Percentiles rank a stretch among this genome's conserved stretches.
Conservation (phyloP, 371 early-diverging fungal species). For the Lichtheimia corymbifera region DNA sequence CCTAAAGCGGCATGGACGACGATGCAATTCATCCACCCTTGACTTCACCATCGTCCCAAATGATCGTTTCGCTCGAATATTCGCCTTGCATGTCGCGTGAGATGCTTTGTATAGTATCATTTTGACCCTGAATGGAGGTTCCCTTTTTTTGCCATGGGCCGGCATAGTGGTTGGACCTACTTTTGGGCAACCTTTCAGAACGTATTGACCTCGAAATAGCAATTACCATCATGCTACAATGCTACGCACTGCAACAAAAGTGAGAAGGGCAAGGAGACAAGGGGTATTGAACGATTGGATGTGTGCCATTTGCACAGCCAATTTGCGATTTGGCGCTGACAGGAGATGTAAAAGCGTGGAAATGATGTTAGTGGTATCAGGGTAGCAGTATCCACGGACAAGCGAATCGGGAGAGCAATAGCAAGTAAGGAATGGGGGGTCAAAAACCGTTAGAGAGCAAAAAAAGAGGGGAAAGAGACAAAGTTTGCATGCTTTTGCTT, state of each 20-base stretch:
- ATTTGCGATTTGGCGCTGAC: conserved; percentile 4
- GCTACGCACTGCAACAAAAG: not conserved
- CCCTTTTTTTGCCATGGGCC: not conserved
- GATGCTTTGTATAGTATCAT: too few relatives aligned
- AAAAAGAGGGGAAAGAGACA: not conserved
- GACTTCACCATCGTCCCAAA: too few relatives aligned
- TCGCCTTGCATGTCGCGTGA: too few relatives aligned
- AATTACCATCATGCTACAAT: conserved; percentile 1
- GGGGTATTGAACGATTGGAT: not conserved
- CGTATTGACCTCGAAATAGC: not conserved
- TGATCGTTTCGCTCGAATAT: too few relatives aligned
- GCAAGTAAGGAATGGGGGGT: too few relatives aligned
- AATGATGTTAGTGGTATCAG: too few relatives aligned
- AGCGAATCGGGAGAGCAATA: too few relatives aligned
- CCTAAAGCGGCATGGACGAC: too few relatives aligned
- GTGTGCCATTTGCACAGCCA: not conserved
- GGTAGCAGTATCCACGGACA: too few relatives aligned
- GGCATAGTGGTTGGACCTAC: not conserved
- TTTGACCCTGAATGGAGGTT: conserved; percentile 2
- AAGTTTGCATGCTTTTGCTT: not conserved
- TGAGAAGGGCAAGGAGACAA: conserved; percentile 3
- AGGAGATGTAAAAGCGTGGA: not conserved
- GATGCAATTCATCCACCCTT: too few relatives aligned
- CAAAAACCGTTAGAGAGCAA: not conserved
- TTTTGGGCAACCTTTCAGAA: conserved; percentile 1